A percentile compares a stretch with the other conserved stretches of the same genome.
Evolutionary conservation across 2,329 filamentous ascomycete species (phyloP).

Genomic region (Colletotrichum trifolii): DNA sequence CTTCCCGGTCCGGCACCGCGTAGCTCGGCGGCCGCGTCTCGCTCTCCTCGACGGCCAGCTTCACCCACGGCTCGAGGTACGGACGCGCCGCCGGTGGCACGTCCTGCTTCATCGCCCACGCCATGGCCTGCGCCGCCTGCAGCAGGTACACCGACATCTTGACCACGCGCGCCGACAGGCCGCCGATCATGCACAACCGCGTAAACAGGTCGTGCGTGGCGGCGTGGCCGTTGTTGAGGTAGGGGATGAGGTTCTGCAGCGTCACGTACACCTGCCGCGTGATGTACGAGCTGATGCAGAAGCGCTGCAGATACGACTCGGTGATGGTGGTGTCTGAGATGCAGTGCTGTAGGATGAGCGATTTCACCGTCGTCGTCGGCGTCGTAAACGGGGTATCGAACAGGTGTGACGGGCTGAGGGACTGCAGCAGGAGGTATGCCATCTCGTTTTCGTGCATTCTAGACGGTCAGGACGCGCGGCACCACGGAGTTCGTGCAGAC

Average conservation of each 20-base stretch:
- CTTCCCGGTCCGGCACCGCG: constrained; percentile 16
- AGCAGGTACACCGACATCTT: constrained; percentile 32
- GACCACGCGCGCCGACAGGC: constrained; percentile 31
- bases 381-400: constrained; percentile 27
- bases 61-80: constrained; percentile 32
- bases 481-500: not conserved
- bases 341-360: constrained; percentile 27
- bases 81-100: constrained; percentile 18
- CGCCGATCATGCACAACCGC: constrained; percentile 30
- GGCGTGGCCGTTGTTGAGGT: constrained; percentile 23
- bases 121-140: constrained; percentile 32
- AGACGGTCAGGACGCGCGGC: too few relatives aligned
- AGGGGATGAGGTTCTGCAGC: constrained; percentile 33
- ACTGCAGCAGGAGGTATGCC: constrained; percentile 22
- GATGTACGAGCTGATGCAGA: constrained; percentile 21
- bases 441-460: constrained; percentile 35
- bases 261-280: constrained; percentile 30
- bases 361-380: constrained; percentile 20
- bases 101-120: constrained; percentile 33
- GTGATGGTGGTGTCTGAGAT: constrained; percentile 30
- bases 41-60: constrained; percentile 23
- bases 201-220: constrained; percentile 26
- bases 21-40: constrained; percentile 32
- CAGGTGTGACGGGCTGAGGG: constrained; percentile 16
- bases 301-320: constrained; percentile 22